Percentiles rank a stretch among this genome's conserved stretches.
phyloP scores from a whole-genome alignment of 805 yeast genomes.

The Yarrowia deformans region DNA sequence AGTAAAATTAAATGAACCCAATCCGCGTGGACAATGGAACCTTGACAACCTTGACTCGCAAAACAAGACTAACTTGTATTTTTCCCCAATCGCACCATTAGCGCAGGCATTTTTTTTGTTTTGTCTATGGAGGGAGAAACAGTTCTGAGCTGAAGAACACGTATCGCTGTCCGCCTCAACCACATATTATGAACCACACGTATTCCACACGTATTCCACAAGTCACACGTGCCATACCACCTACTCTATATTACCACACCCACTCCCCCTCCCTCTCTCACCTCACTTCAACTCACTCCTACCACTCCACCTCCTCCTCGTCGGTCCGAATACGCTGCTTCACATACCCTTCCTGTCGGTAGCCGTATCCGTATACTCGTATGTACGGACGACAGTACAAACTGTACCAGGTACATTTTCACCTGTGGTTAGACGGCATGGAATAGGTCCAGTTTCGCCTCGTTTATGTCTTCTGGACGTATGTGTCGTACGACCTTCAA shows the following conservation, averaged over 20 bases:
- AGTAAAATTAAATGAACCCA: slow-evolving; percentile 4
- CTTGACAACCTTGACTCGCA: not conserved
- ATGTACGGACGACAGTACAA: too few relatives aligned
- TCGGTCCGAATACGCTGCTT: slow-evolving; percentile 15
- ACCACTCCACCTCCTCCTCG: too few relatives aligned
- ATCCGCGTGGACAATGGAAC: slow-evolving; percentile 3
- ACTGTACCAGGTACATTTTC: too few relatives aligned
- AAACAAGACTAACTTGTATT: too few relatives aligned
- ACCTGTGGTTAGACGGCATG: too few relatives aligned
- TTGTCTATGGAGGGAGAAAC: not conserved
- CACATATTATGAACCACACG: not conserved
- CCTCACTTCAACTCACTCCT: too few relatives aligned
- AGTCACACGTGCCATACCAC: not conserved
- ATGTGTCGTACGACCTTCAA: not conserved
- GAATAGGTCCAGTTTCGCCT: not conserved
- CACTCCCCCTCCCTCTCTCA: not conserved
- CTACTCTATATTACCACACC: not conserved
- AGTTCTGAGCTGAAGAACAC: too few relatives aligned
- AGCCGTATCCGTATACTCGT: not conserved
- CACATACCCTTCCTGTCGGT: not conserved
- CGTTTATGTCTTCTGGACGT: not conserved
- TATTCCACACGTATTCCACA: too few relatives aligned
- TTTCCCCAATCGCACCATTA: not conserved
- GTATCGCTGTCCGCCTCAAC: not conserved
- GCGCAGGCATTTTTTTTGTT: not conserved